Percentiles rank a stretch among this genome's conserved stretches.
Evolutionary conservation across 2,329 filamentous ascomycete species (phyloP).

Genomic region (Aspergillus tubingensis): DNA sequence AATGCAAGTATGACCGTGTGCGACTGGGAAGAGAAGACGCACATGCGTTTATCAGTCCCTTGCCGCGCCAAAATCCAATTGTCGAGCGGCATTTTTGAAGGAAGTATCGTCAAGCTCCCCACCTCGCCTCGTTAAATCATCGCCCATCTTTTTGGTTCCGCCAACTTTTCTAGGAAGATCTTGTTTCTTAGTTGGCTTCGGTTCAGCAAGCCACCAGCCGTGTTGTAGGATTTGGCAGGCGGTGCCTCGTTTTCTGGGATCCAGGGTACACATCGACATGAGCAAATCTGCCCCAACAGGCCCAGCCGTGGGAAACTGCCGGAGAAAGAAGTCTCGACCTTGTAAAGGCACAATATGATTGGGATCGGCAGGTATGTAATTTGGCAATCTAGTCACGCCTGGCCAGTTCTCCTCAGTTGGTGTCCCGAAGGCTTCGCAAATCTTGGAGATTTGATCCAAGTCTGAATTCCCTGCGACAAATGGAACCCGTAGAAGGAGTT

Average conservation of each 20-base stretch:
- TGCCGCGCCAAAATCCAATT: conserved; percentile 70
- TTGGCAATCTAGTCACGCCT: conserved; percentile 76
- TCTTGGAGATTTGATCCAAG: conserved; percentile 80
- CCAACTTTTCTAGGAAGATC: conserved; percentile 77
- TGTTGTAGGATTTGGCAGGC: conserved; percentile 78
- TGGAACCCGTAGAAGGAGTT: conserved; percentile 78
- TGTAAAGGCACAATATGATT: conserved; percentile 59
- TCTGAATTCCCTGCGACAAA: conserved; percentile 84
- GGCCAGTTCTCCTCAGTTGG: conserved; percentile 96
- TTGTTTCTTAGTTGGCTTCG: conserved; percentile 77
- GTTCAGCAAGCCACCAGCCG: conserved; percentile 81
- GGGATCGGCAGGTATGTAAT: conserved; percentile 72
- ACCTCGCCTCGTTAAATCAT: conserved; percentile 76
- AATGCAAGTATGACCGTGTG: neutral
- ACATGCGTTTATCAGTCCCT: conserved; percentile 1
- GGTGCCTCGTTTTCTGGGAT: conserved; percentile 81
- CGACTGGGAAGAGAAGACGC: neutral
- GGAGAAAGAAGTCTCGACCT: conserved; percentile 71
- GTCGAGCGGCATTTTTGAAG: conserved; percentile 74
- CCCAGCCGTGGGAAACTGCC: conserved; percentile 77
- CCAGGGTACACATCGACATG: conserved; percentile 78
- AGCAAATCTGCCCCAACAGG: conserved; percentile 82
- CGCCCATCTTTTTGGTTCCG: conserved; percentile 73
- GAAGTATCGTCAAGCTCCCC: conserved; percentile 68
- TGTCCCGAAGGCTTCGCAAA: conserved; percentile 82